Evolutionary conservation across 441 rosid genomes (phyloP).

Genomic region (Aquilaria agallochum): DNA sequence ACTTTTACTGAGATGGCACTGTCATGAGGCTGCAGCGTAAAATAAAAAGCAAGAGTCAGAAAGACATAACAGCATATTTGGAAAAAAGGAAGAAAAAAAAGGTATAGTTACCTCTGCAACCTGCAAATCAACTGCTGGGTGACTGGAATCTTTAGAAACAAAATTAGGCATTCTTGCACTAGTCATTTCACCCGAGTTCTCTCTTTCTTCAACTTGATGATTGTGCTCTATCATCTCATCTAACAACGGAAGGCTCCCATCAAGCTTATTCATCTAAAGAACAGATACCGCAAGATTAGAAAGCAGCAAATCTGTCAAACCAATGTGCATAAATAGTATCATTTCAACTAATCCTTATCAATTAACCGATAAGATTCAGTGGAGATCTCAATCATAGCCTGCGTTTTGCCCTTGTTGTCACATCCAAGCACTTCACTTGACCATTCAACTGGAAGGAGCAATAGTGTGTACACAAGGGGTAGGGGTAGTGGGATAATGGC

Average conservation of each 20-base stretch:
- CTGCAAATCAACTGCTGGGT: slow-evolving; percentile 20
- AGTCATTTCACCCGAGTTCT: slow-evolving; percentile 21
- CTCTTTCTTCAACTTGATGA: slow-evolving; percentile 18
- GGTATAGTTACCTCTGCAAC: slow-evolving; percentile 13
- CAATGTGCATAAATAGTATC: not conserved
- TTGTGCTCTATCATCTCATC: slow-evolving; percentile 50
- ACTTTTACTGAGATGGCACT: slow-evolving; percentile 22
- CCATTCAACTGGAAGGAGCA: too few relatives aligned
- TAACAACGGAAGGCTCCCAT: slow-evolving; percentile 54
- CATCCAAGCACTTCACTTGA: too few relatives aligned
- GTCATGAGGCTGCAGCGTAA: slow-evolving; percentile 21
- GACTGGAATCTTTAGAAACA: slow-evolving; percentile 14
- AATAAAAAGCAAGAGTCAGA: slow-evolving; percentile 2
- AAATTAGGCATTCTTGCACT: slow-evolving; percentile 21
- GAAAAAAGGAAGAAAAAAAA: not conserved
- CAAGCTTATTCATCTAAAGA: slow-evolving; percentile 56
- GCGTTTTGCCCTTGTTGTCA: too few relatives aligned
- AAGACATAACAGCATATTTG: not conserved
- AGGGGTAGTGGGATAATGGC: too few relatives aligned
- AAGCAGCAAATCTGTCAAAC: not conserved
- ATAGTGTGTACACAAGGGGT: too few relatives aligned
- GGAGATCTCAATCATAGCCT: too few relatives aligned
- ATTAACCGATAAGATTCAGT: too few relatives aligned
- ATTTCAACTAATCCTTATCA: too few relatives aligned
- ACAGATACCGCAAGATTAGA: not conserved